These are phyloP conservation scores for Tinospora cordifolia DNA, from an alignment of 164 flowering plant genomes.

Conservation along the genomic window DNA sequence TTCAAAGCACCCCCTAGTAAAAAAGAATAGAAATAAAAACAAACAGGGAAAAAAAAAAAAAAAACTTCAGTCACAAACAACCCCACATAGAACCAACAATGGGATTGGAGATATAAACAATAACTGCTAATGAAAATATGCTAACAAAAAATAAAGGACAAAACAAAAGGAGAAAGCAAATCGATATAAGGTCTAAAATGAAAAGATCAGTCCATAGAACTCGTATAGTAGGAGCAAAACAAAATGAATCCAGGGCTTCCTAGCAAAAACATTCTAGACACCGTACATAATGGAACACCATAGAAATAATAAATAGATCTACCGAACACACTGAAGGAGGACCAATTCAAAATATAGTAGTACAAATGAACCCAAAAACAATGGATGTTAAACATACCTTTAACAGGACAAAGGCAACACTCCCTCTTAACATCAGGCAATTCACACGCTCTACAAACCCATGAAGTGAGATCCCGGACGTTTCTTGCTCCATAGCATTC, in stretches of 20 bases:
- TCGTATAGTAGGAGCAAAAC: background rate
- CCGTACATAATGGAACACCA: background rate
- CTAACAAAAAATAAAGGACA: too few species aligned
- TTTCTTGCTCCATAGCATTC: slow-evolving; percentile 93
- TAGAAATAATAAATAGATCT: background rate
- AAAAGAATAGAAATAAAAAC: background rate
- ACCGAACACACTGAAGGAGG: background rate
- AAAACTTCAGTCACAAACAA: background rate
- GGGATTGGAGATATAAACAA: too few species aligned
- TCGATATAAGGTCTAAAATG: too few species aligned
- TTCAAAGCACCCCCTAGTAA: slow-evolving; percentile 89
- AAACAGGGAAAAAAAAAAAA: background rate
- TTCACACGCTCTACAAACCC: slow-evolving; percentile 99
- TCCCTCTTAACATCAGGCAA: slow-evolving; percentile 70
- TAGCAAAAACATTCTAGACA: background rate
- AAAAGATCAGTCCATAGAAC: too few species aligned
- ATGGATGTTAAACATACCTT: slow-evolving; percentile 44
- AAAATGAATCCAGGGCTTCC: background rate
- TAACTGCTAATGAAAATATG: too few species aligned
- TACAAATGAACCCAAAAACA: background rate
- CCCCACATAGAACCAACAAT: background rate
- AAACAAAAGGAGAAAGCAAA: too few species aligned
- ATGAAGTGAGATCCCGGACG: slow-evolving; percentile 74
- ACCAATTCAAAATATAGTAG: background rate
- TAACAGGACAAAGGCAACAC: slow-evolving; percentile 97